Evolutionary conservation across 1,284 basidiomycete species (phyloP), one percentile per base, ranked within the genome.

Genomic region (Exsudoporus floridanus): DNA sequence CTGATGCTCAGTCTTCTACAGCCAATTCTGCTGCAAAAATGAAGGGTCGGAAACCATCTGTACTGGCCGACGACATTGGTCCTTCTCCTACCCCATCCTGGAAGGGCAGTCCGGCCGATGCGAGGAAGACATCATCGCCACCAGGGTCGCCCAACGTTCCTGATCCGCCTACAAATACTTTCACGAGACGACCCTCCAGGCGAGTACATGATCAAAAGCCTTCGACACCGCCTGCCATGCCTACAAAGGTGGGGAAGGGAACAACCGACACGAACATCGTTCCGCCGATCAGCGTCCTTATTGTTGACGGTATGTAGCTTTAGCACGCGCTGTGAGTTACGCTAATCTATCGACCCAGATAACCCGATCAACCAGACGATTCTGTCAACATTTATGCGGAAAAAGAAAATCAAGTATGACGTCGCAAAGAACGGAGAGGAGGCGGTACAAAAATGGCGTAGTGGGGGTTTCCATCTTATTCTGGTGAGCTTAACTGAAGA

Each of bases 311-410:
- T 93, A 55, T 56, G 83, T 74, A 16, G 13, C 36, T 58, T 66
- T 48, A 41, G 23, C 46, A 42, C 51, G 43, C 18, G 49, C n/a
- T 54, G 37, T 38, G 51, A 53, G 41, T 44, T 31, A 54, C 45
- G 53, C 50, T 62, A 40, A 53, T 57, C 54, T 47, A 38, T 52
- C 27, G 19, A 43, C 25, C 10, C 62, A 98, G 97, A 99, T 75
- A 99, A 99, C 67, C 92, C 93, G 4, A 99, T 99, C 76, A 99
- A 99, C 70, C 94, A 96, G 67, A 94, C 91, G 25, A 98, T 99
- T 70, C 76, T 99, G 54, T 91, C 90, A 34, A 96, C 91, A 44
- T 98, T 98, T 69, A 92, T 99, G 90, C 87, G 84, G 63, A 92
- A 90, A 76, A 98, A 95, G 76, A 92, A 90, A 73, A 97, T 99